Evolutionary conservation across 352 stramenopile species (phyloP), one percentile per base, ranked within the genome.

Genomic region (Halophytophthora polymorphica): DNA sequence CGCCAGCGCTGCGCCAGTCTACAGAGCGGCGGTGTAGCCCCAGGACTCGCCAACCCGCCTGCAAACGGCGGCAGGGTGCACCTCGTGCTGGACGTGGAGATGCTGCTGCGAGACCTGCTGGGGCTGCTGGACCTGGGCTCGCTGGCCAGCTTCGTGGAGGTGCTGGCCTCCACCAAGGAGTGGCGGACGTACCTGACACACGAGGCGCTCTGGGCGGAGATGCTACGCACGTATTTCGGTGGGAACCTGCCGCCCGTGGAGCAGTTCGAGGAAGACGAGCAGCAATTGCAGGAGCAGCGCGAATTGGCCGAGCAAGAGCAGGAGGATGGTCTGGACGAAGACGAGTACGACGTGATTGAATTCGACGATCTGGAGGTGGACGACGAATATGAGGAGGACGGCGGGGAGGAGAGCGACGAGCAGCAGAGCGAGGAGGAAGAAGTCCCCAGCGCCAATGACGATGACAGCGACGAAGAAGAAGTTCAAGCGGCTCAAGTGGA

Each of bases 51-150:
- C 21, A n/a, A 2, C n/a, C 14, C 11, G 1, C 11, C 3, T 7
- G 50, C 44, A 3, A 48, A 51, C 15, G n/a, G 36, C 14, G 17
- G 15, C 12, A 28, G 42, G 15, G 12, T 53, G 11, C 4, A 42
- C 14, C 50, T 61, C 29, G 62, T 71, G 10, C 47, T 75, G 28
- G 62, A 72, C 40, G 58, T 72, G 1, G 62, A 72, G 58, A 66
- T 40, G 21, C 18, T 75, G 55, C 31, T 75, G 17, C 58, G 45
- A 15, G 41, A 53, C n/a, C 44, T 75, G 33, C 25, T 75, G 14
- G 17, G 31, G 17, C 33, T 69, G 41, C 42, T 75, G 38, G 66
- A 75, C 50, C n/a, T 62, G 45, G 22, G 48, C 1, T 62, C 66
- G 2, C 37, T 64, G 7, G 44, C 49, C 15, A 64, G 49, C 55